These are phyloP conservation scores for Plasmodiophora brassicae DNA, from an alignment of 208 protist species.

Conservation along the genomic window DNA sequence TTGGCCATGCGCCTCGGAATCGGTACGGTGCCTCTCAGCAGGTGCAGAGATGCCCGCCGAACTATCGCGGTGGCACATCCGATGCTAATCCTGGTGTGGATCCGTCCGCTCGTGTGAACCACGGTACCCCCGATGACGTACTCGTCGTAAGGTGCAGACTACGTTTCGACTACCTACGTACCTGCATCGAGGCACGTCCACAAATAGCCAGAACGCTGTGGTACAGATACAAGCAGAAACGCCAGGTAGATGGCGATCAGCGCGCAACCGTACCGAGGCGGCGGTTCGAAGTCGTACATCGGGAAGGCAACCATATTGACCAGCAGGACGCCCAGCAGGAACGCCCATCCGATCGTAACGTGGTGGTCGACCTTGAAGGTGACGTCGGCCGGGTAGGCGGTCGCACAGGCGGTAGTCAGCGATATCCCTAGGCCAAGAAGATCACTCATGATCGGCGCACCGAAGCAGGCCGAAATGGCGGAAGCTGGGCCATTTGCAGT, in stretches of 20 bases:
- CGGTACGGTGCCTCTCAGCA: too few relatives aligned
- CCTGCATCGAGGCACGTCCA: too few relatives aligned
- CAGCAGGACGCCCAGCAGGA: background rate
- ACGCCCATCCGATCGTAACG: background rate
- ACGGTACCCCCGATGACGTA: too few relatives aligned
- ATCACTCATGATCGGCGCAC: conserved; percentile 37
- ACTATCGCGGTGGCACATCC: too few relatives aligned
- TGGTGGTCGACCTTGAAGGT: background rate
- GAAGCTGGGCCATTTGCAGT: background rate
- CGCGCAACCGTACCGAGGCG: background rate
- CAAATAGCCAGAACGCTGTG: too few relatives aligned
- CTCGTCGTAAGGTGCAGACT: too few relatives aligned
- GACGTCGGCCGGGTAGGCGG: background rate
- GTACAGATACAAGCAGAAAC: background rate
- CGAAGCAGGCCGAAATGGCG: conserved; percentile 36
- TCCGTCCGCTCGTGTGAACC: too few relatives aligned
- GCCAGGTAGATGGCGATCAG: background rate
- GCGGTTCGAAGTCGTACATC: background rate
- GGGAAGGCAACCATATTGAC: background rate
- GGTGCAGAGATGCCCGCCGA: too few relatives aligned
- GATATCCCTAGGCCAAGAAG: background rate
- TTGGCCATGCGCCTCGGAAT: too few relatives aligned
- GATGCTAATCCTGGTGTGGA: too few relatives aligned
- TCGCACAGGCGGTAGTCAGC: background rate
- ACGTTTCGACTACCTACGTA: too few relatives aligned